These are phyloP conservation scores for Byssoonygena ceratinophila DNA, from an alignment of 2,329 filamentous ascomycete species.

Conservation along the genomic window DNA sequence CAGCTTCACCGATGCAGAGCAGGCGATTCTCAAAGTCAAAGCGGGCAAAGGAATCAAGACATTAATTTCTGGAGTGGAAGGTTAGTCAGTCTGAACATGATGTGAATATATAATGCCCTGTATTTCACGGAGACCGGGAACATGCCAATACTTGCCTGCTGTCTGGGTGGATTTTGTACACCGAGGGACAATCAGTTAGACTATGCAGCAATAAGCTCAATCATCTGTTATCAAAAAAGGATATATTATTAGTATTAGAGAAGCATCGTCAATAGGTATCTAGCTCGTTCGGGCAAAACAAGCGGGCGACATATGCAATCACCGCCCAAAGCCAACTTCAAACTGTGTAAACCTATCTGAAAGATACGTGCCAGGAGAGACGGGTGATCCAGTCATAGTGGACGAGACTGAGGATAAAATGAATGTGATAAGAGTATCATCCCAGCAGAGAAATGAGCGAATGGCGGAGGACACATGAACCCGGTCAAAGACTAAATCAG, in stretches of 20 bases:
- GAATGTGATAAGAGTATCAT: slow-evolving; percentile 13
- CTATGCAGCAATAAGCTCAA: too few species aligned
- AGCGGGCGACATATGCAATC: background rate
- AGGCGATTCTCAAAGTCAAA: slow-evolving; percentile 79
- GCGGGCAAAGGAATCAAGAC: slow-evolving; percentile 55
- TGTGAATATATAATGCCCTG: too few species aligned
- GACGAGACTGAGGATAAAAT: background rate
- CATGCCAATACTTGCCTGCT: too few species aligned
- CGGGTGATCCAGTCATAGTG: background rate
- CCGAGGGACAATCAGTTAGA: too few species aligned
- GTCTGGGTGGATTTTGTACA: too few species aligned
- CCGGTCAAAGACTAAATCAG: background rate
- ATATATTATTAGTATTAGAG: background rate
- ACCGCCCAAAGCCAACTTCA: background rate
- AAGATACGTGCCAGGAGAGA: background rate
- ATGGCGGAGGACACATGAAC: background rate
- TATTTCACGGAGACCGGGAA: too few species aligned
- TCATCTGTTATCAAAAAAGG: too few species aligned
- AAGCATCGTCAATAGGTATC: background rate
- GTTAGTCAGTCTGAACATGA: too few species aligned
- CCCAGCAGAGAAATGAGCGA: background rate
- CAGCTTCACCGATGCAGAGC: slow-evolving; percentile 68
- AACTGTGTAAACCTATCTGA: background rate
- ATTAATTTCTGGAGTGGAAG: slow-evolving; percentile 34
- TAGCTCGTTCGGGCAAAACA: background rate